phyloP scores from a whole-genome alignment of 164 flowering plant genomes.

The Taxillus chinensis region DNA sequence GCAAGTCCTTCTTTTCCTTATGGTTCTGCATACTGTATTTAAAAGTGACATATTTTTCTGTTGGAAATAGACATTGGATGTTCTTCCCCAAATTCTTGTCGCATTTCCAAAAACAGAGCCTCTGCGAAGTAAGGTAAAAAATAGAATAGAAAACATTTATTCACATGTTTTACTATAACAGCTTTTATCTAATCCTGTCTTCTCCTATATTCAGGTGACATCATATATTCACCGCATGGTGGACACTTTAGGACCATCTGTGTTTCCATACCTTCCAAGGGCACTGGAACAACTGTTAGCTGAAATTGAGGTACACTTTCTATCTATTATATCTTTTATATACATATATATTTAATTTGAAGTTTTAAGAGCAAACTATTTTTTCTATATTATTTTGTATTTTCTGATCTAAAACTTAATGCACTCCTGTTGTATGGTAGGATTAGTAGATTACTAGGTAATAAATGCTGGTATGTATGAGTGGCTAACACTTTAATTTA shows the following conservation, averaged over 20 bases:
- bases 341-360: too few relatives aligned
- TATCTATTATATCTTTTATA: not conserved
- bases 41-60: slow-evolving; percentile 1
- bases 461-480: too few relatives aligned
- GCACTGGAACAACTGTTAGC: slow-evolving; percentile 83
- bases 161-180: not conserved
- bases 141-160: not conserved
- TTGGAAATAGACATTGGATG: slow-evolving; percentile 71
- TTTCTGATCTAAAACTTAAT: too few relatives aligned
- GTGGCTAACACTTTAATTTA: too few relatives aligned
- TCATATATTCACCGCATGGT: slow-evolving; percentile 98
- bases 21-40: too few relatives aligned
- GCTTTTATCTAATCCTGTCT: slow-evolving; percentile 8
- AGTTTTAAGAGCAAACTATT: too few relatives aligned
- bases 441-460: too few relatives aligned
- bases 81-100: slow-evolving; percentile 77
- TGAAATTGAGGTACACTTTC: slow-evolving; percentile 64
- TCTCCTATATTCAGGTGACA: slow-evolving; percentile 45
- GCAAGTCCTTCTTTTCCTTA: too few relatives aligned
- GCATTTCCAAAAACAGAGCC: slow-evolving; percentile 74
- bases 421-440: too few relatives aligned
- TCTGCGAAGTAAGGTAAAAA: slow-evolving; percentile 68
- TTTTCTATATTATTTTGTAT: too few relatives aligned
- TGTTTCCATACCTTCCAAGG: slow-evolving; percentile 87
- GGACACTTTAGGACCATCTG: slow-evolving; percentile 78